These are phyloP conservation scores for apple (Malus domestica) DNA, from an alignment of 306 rosid genomes.

Conservation along the genomic window DNA sequence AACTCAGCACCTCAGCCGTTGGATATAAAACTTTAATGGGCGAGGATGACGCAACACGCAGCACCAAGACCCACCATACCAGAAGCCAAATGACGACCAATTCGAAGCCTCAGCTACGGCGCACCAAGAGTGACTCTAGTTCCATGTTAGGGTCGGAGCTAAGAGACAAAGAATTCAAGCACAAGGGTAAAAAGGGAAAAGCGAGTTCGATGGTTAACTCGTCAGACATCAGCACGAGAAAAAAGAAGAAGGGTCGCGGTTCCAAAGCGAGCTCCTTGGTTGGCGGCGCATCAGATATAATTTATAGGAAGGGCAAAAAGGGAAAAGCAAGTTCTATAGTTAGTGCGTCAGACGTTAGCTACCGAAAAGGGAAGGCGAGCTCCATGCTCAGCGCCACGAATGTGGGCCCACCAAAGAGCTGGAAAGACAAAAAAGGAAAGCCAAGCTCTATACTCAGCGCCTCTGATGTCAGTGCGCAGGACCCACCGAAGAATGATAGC, in stretches of 20 bases:
- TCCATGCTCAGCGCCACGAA: constrained; percentile 3
- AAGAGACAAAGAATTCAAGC: constrained; percentile 21
- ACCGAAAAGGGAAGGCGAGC: constrained; percentile 5
- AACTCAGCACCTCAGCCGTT: constrained; percentile 36
- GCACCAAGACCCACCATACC: constrained; percentile 2
- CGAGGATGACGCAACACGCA: constrained; percentile 37
- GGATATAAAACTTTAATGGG: constrained; percentile 69
- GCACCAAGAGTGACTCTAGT: constrained; percentile 70
- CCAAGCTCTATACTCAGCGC: constrained; percentile 4
- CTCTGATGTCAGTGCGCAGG: not conserved
- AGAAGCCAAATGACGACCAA: constrained; percentile 11
- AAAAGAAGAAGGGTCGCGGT: constrained; percentile 11
- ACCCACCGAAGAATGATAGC: not conserved
- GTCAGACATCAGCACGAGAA: constrained; percentile 23
- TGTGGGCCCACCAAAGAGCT: constrained; percentile 7
- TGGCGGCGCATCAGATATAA: constrained; percentile 25
- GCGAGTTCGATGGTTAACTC: constrained; percentile 29
- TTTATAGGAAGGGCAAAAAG: constrained; percentile 7
- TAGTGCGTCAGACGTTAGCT: constrained; percentile 19
- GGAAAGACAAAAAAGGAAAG: not conserved
- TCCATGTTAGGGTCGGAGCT: constrained; percentile 57
- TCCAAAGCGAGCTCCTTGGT: constrained; percentile 34
- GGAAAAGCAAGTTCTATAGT: constrained; percentile 10
- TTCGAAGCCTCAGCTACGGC: constrained; percentile 35
- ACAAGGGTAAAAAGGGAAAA: constrained; percentile 21